Percentiles rank a stretch among this genome's conserved stretches.
These are phyloP conservation scores for Volvox africanus DNA, from an alignment of 139 green algal species.

Conservation along the genomic window DNA sequence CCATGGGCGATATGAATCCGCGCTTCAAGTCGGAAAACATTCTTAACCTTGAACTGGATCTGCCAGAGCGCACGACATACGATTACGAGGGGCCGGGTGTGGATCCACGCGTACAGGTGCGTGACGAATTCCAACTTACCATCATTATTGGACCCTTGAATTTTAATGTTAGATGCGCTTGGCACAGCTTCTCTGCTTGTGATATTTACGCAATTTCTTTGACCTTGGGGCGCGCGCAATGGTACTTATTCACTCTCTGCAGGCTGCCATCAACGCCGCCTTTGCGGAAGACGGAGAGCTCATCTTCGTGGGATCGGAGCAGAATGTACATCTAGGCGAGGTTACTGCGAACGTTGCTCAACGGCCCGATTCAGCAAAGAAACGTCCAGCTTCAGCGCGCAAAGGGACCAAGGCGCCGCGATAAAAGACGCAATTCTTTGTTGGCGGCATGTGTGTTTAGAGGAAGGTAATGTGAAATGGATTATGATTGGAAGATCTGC, in stretches of 20 bases:
- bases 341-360: background rate
- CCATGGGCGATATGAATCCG: conserved; percentile 82
- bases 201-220: too few relatives aligned
- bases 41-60: conserved; percentile 80
- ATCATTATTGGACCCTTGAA: background rate
- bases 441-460: too few relatives aligned
- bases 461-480: too few relatives aligned
- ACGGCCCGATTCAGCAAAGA: conserved; percentile 42
- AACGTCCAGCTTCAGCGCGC: conserved; percentile 38
- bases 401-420: conserved; percentile 27
- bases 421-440: background rate
- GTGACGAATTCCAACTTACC: background rate
- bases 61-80: conserved; percentile 81
- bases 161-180: background rate
- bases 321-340: conserved; percentile 43
- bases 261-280: conserved; percentile 70
- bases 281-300: conserved; percentile 71
- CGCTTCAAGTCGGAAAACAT: conserved; percentile 88
- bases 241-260: background rate
- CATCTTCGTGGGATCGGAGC: conserved; percentile 62
- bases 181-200: too few relatives aligned
- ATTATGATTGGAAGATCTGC: too few relatives aligned
- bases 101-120: conserved; percentile 66
- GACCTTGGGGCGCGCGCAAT: too few relatives aligned
- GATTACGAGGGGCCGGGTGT: conserved; percentile 67